A percentile compares a stretch with the other conserved stretches of the same genome.
Evolutionary conservation across 441 rosid genomes (phyloP).

Genomic region (Pelargonium exstipulatum): DNA sequence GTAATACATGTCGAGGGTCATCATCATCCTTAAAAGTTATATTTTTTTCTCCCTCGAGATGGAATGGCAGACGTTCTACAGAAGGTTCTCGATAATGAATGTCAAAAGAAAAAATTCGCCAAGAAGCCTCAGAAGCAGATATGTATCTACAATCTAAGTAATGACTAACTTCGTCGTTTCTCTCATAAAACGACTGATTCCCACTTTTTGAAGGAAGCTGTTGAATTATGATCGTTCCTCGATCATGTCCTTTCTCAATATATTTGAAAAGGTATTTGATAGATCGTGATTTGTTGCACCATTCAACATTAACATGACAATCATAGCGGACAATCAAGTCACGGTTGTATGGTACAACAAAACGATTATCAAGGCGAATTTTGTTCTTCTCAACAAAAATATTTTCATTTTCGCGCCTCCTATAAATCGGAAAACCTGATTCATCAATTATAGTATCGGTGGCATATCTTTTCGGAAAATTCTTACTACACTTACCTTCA

Average conservation of each 20-base stretch:
- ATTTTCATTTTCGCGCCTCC: neutral
- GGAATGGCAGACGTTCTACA: neutral
- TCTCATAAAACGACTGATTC: no score
- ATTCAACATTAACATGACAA: conserved; percentile 14
- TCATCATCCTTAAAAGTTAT: neutral
- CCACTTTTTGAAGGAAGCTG: neutral
- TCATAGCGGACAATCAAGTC: neutral
- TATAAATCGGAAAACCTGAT: conserved; percentile 1
- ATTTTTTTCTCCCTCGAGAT: neutral
- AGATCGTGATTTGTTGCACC: neutral
- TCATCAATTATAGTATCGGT: neutral
- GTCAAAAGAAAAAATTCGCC: conserved; percentile 18
- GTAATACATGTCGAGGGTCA: neutral
- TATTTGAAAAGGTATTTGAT: conserved; percentile 24
- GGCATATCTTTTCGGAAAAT: conserved; percentile 2
- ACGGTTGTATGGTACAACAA: conserved; percentile 11
- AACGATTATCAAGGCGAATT: neutral
- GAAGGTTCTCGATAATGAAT: neutral
- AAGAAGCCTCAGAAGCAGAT: conserved; percentile 11
- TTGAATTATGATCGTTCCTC: neutral
- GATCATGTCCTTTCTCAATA: conserved; percentile 16
- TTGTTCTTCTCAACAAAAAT: neutral
- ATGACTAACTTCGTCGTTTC: neutral
- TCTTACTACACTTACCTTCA: neutral
- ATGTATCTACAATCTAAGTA: conserved; percentile 11